Evolutionary conservation across 768 basidiomycete genomes (phyloP).

Genomic region (Epithele typhae): DNA sequence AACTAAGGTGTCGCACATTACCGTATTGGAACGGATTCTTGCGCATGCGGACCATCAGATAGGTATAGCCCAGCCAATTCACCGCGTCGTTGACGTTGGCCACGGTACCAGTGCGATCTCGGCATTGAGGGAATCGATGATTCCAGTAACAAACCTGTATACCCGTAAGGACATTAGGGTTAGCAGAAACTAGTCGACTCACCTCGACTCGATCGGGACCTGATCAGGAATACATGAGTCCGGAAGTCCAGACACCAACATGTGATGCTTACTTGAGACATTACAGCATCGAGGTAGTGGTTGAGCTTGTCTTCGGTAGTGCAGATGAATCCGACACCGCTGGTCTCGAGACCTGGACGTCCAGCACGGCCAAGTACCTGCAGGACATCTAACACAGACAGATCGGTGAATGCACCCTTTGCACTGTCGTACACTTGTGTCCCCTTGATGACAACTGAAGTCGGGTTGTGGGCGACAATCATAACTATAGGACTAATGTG

Average conservation of each 20-base stretch:
- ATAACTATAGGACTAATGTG: slow-evolving; percentile 1
- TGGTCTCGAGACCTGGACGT: slow-evolving; percentile 79
- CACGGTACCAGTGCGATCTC: slow-evolving; percentile 93
- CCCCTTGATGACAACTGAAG: slow-evolving; percentile 88
- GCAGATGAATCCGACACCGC: slow-evolving; percentile 96
- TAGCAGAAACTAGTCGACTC: slow-evolving; percentile 19
- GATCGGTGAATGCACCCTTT: slow-evolving; percentile 86
- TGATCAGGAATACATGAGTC: too few species aligned
- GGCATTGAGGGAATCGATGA: slow-evolving; percentile 90
- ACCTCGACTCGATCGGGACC: slow-evolving; percentile 97
- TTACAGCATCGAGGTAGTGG: slow-evolving; percentile 86
- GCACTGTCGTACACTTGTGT: slow-evolving; percentile 94
- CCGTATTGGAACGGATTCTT: slow-evolving; percentile 88
- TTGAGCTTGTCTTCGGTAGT: slow-evolving; percentile 90
- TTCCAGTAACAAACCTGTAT: slow-evolving; percentile 67
- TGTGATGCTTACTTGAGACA: slow-evolving; percentile 66
- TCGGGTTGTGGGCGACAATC: neutral
- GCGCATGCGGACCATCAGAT: slow-evolving; percentile 91
- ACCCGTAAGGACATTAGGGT: too few species aligned
- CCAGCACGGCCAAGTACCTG: slow-evolving; percentile 98
- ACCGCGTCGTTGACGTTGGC: slow-evolving; percentile 82
- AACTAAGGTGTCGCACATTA: slow-evolving; percentile 28
- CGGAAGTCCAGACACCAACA: too few species aligned
- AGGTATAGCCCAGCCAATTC: slow-evolving; percentile 96
- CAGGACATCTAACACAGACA: slow-evolving; percentile 91